Conservation (phyloP, 2,329 filamentous ascomycete species). For the Remersonia thermophila region DNA sequence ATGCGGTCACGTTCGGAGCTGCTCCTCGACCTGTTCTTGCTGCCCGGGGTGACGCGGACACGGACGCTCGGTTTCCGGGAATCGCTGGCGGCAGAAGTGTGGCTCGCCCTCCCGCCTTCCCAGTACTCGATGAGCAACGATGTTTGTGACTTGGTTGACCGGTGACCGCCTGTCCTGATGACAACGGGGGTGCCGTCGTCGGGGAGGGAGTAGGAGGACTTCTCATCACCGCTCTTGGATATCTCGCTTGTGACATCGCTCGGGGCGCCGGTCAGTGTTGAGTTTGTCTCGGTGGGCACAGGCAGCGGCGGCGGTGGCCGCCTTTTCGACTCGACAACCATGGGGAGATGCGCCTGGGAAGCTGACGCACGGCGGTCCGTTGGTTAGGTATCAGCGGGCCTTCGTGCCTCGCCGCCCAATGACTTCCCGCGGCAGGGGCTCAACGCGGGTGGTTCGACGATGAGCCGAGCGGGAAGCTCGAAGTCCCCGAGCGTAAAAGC, state of each 20-base stretch:
- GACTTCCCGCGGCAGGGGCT: slow-evolving; percentile 10
- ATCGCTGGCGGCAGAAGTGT: slow-evolving; percentile 38
- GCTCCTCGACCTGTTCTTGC: slow-evolving; percentile 41
- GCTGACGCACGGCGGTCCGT: slow-evolving; percentile 6
- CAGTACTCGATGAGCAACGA: slow-evolving; percentile 93
- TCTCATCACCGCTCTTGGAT: slow-evolving; percentile 55
- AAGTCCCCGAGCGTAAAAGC: slow-evolving; percentile 1
- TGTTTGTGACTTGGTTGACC: slow-evolving; percentile 60
- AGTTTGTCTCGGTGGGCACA: slow-evolving; percentile 64
- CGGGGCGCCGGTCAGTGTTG: slow-evolving; percentile 38
- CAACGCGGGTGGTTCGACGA: slow-evolving; percentile 3
- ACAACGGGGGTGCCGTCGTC: slow-evolving; percentile 86
- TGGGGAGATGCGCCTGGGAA: slow-evolving; percentile 24
- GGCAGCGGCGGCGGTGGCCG: slow-evolving; percentile 49
- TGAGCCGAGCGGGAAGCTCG: slow-evolving; percentile 1
- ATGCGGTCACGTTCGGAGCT: slow-evolving; percentile 57
- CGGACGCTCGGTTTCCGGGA: slow-evolving; percentile 71
- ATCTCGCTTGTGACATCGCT: slow-evolving; percentile 56
- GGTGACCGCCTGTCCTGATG: slow-evolving; percentile 65
- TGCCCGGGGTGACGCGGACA: slow-evolving; percentile 59
- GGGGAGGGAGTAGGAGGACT: slow-evolving; percentile 66
- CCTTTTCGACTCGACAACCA: slow-evolving; percentile 44
- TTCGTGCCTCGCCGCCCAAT: slow-evolving; percentile 14
- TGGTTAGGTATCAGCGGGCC: slow-evolving; percentile 13
- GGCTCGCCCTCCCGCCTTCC: slow-evolving; percentile 55